Percentiles rank a stretch among this genome's conserved stretches.
phyloP scores from a whole-genome alignment of 495 filamentous ascomycete species.

The Acidomyces sp. region DNA sequence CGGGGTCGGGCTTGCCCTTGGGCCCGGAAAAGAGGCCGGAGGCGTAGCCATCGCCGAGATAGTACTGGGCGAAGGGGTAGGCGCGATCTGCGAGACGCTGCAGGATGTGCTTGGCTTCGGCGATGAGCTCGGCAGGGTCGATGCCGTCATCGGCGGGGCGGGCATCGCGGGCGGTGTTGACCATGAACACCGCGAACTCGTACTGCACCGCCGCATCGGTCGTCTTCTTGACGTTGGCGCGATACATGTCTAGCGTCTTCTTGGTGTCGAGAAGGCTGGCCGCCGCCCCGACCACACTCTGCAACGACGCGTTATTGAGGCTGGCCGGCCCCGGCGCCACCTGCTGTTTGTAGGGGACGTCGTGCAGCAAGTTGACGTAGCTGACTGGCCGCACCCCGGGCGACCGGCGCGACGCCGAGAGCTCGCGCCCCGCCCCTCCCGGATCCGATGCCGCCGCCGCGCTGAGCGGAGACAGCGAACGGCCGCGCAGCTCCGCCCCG shows the following conservation, averaged over 20 bases:
- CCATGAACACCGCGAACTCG: slow-evolving; percentile 88
- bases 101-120: slow-evolving; percentile 81
- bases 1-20: slow-evolving; percentile 82
- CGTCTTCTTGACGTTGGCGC: slow-evolving; percentile 90
- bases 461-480: slow-evolving; percentile 38
- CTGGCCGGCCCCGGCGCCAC: slow-evolving; percentile 56
- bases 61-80: slow-evolving; percentile 96
- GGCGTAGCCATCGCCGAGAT: slow-evolving; percentile 84
- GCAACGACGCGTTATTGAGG: slow-evolving; percentile 68
- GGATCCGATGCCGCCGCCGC: slow-evolving; percentile 26
- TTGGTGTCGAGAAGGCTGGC: slow-evolving; percentile 78
- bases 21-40: slow-evolving; percentile 91
- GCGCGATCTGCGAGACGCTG: slow-evolving; percentile 72
- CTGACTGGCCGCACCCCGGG: slow-evolving; percentile 67
- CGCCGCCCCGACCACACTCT: slow-evolving; percentile 67
- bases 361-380: slow-evolving; percentile 67
- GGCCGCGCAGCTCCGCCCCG: slow-evolving; percentile 53
- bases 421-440: slow-evolving; percentile 21
- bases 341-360: slow-evolving; percentile 78
- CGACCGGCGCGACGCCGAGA: slow-evolving; percentile 37
- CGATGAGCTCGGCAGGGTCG: slow-evolving; percentile 50
- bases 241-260: slow-evolving; percentile 94
- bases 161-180: slow-evolving; percentile 65
- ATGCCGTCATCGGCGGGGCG: slow-evolving; percentile 34
- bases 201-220: slow-evolving; percentile 80